phyloP scores from a whole-genome alignment of 768 basidiomycete genomes.

The Russula vinacea region DNA sequence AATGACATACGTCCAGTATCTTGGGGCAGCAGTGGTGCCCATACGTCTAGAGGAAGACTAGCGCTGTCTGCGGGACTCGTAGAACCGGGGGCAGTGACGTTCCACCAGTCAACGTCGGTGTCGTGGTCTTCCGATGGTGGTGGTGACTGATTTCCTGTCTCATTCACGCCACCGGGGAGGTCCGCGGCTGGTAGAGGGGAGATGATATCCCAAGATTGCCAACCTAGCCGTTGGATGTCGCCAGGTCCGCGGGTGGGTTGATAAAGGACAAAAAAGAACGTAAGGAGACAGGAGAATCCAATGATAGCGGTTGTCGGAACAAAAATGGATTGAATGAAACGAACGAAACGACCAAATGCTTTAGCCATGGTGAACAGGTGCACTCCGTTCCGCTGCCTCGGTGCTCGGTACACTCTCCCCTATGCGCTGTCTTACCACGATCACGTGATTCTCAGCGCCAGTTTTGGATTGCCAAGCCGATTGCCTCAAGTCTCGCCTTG shows the following conservation, averaged over 20 bases:
- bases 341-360: conserved; percentile 41
- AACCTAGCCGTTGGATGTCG: conserved; percentile 67
- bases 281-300: conserved; percentile 67
- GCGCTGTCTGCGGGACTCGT: conserved; percentile 48
- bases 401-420: no score
- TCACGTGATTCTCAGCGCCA: no score
- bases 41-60: conserved; percentile 74
- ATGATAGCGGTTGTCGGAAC: conserved; percentile 59
- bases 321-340: conserved; percentile 53
- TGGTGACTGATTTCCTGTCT: neutral
- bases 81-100: conserved; percentile 43
- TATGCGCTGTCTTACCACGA: no score
- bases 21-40: conserved; percentile 73
- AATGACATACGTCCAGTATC: conserved; percentile 65
- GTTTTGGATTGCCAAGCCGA: no score
- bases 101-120: conserved; percentile 72
- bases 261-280: conserved; percentile 76
- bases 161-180: conserved; percentile 26
- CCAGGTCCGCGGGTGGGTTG: conserved; percentile 76
- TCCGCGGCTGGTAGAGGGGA: conserved; percentile 32
- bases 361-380: conserved; percentile 31
- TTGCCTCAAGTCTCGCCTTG: no score
- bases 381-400: neutral
- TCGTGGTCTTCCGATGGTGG: conserved; percentile 31
- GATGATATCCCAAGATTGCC: conserved; percentile 84